A percentile compares a stretch with the other conserved stretches of the same genome.
Conservation (phyloP, 306 rosid species). For the Senna siamea region DNA sequence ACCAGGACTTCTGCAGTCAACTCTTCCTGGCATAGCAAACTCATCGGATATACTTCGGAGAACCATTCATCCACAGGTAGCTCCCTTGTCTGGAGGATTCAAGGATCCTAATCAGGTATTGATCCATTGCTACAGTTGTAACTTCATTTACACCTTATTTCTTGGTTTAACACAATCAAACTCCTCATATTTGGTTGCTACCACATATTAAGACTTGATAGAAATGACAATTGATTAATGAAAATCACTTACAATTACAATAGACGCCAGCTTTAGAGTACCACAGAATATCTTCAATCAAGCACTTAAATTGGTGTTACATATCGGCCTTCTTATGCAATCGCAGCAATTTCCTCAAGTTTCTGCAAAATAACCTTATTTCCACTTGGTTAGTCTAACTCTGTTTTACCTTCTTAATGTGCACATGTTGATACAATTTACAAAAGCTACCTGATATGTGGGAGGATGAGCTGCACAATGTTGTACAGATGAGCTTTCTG, state of each 20-base stretch:
- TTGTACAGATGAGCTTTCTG: slow-evolving; percentile 78
- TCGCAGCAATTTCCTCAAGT: neutral
- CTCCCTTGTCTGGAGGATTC: slow-evolving; percentile 69
- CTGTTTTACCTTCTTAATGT: slow-evolving; percentile 33
- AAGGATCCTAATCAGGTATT: slow-evolving; percentile 85
- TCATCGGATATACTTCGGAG: slow-evolving; percentile 71
- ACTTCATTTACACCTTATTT: slow-evolving; percentile 21
- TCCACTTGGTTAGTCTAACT: slow-evolving; percentile 2
- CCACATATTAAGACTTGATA: neutral
- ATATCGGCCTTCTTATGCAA: slow-evolving; percentile 3
- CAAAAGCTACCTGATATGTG: slow-evolving; percentile 71
- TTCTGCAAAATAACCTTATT: neutral
- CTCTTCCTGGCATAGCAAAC: slow-evolving; percentile 57
- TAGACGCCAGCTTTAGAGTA: too few relatives aligned
- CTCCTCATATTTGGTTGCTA: slow-evolving; percentile 1
- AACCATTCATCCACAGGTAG: slow-evolving; percentile 63
- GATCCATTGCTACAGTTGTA: slow-evolving; percentile 15
- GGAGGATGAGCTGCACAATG: slow-evolving; percentile 96
- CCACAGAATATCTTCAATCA: slow-evolving; percentile 16
- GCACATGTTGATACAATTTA: slow-evolving; percentile 37
- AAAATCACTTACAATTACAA: neutral
- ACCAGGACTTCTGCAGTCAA: slow-evolving; percentile 63
- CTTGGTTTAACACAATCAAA: neutral
- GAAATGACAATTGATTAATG: slow-evolving; percentile 1
- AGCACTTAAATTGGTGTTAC: slow-evolving; percentile 28